Evolutionary conservation across 2,329 filamentous ascomycete genomes (phyloP).

Genomic region (Trichoderma asperellum): DNA sequence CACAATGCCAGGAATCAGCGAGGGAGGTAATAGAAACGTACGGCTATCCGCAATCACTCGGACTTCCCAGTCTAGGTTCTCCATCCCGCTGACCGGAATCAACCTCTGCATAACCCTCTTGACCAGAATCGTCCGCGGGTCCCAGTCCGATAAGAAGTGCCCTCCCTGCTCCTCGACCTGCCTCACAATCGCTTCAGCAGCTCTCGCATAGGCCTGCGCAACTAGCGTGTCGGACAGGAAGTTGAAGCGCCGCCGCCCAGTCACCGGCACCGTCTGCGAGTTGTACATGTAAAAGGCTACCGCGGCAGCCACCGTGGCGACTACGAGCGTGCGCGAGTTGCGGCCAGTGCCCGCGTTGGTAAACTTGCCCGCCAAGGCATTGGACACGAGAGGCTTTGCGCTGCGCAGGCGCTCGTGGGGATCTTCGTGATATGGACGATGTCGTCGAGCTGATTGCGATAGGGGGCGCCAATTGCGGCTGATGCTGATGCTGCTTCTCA

Average conservation of each 20-base stretch:
- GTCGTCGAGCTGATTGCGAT: conserved; percentile 30
- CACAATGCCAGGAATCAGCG: neutral
- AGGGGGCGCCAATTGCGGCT: conserved; percentile 31
- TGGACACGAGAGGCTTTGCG: conserved; percentile 41
- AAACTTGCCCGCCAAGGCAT: conserved; percentile 36
- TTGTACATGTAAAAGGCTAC: conserved; percentile 67
- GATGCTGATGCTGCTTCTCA: neutral
- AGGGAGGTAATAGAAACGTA: conserved; percentile 38
- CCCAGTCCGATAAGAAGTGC: conserved; percentile 61
- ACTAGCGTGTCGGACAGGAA: conserved; percentile 61
- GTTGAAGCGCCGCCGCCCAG: conserved; percentile 74
- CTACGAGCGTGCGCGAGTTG: conserved; percentile 44
- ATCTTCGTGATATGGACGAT: conserved; percentile 31
- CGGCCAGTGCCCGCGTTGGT: conserved; percentile 37
- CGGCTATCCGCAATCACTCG: conserved; percentile 70
- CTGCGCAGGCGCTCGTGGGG: conserved; percentile 37
- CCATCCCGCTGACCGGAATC: conserved; percentile 68
- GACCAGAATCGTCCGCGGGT: conserved; percentile 61
- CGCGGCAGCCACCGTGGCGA: conserved; percentile 49
- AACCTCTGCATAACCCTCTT: conserved; percentile 67
- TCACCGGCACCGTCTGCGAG: conserved; percentile 73
- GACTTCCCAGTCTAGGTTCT: conserved; percentile 68
- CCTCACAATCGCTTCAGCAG: conserved; percentile 51
- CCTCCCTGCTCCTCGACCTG: conserved; percentile 56
- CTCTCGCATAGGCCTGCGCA: conserved; percentile 43